Base-by-base conservation (phyloP, 805 yeast species). In the Tetrapisispora iriomotensis region DNA sequence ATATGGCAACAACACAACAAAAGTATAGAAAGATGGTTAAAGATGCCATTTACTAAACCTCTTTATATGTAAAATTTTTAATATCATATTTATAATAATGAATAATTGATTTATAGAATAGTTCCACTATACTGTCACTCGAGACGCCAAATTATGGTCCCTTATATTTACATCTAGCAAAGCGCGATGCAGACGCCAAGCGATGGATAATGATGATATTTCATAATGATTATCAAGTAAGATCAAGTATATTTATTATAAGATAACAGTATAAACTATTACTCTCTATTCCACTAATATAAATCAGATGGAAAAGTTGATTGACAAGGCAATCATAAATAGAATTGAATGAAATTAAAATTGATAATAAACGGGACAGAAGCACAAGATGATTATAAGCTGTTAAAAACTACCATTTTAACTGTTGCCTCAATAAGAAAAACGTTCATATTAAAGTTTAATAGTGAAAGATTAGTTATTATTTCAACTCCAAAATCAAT, bases 1-100 rank as follows among this genome's bases (percentile, higher is more conserved):
- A 66, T 29, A 63, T 66, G 58, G 67, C 65, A 1, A 47, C 57
- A 23, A 46, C 47, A 9, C 71, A 66, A 42, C 40, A 48, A 29
- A 39, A 36, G n/a, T 66, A 63, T 43, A 53, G 59, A 34, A 35
- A 42, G 9, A 32, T 46, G 35, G 42, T 63, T 13, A 48, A 58
- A 9, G 21, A 4, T 33, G 15, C 20, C 13, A 33, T 23, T 21
- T 20, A 30, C 13, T 20, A 30, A 30, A 19, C 7, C 13, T 18
- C 4, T 8, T 25, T 25, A 13, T 13, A 25, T 13, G 10, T 14
- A 25, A 6, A 6, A 5, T 13, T 6, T 15, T 29, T 15, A 29
- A 29, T n/a, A n/a, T n/a, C n/a, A n/a, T n/a, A n/a, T n/a, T n/a
- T n/a, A n/a, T n/a, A n/a, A n/a, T n/a, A n/a, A n/a, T n/a, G n/a